Evolutionary conservation across 352 stramenopile genomes (phyloP).

Genomic region (Phytophthora ohioensis): DNA sequence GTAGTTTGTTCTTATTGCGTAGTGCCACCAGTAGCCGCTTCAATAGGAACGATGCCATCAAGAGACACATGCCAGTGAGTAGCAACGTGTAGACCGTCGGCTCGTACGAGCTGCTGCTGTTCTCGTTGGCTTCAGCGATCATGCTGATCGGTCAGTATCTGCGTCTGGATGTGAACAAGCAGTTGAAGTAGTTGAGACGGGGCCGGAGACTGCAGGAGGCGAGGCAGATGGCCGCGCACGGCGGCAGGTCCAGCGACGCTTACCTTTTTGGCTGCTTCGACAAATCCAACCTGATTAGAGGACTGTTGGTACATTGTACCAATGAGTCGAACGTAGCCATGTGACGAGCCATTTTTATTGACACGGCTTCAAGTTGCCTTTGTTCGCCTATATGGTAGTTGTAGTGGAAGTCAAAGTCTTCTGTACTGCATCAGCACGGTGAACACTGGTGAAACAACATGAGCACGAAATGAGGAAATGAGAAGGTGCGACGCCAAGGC

Average conservation of each 20-base stretch:
- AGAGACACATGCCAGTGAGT: constrained; percentile 79
- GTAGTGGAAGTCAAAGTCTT: constrained; percentile 40
- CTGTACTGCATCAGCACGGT: constrained; percentile 3
- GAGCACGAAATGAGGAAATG: no score
- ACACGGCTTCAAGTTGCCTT: not conserved
- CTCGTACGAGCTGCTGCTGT: constrained; percentile 52
- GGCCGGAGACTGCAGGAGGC: constrained; percentile 1
- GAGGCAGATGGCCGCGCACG: constrained; percentile 14
- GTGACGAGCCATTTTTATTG: constrained; percentile 30
- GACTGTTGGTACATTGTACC: constrained; percentile 13
- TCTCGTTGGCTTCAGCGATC: constrained; percentile 24
- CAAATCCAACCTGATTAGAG: constrained; percentile 29
- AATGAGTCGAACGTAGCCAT: constrained; percentile 9
- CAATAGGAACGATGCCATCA: constrained; percentile 79
- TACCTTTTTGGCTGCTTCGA: constrained; percentile 13
- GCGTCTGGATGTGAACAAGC: not conserved
- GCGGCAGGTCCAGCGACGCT: constrained; percentile 16
- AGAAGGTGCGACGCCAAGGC: no score
- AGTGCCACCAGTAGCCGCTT: constrained; percentile 69
- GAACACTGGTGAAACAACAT: no score
- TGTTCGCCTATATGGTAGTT: constrained; percentile 32
- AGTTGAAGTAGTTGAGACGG: constrained; percentile 13
- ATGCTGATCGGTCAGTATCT: constrained; percentile 6
- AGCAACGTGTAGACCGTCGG: constrained; percentile 81
- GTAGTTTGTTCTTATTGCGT: constrained; percentile 85